Base-by-base conservation (phyloP, 768 basidiomycete species). In the Lyophyllum semitale region DNA sequence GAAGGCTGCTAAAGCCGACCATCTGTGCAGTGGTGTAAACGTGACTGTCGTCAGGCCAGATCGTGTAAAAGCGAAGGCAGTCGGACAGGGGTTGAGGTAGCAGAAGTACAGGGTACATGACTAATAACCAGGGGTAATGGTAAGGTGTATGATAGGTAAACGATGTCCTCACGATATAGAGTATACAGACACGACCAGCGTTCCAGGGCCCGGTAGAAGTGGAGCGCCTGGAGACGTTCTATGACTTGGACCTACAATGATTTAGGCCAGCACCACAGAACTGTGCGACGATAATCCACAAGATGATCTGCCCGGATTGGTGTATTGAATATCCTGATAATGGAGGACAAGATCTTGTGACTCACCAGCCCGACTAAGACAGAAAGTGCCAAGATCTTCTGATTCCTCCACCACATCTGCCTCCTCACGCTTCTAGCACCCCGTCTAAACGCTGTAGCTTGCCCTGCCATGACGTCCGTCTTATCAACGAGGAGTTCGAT, bases 401-500 rank as follows among this genome's bases (percentile, higher is more conserved):
- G 84, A 60, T 89, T 93, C 73, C 83, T 84, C 92, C 92, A 94
- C 88, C 91, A 93, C 89, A 93, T 92, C 68, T 92, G 84, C 54
- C 91, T 77, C 37, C 93, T 75, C 20, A 88, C 87, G n/a, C 79
- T 85, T 40, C 93, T 77, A 15, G 95, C 95, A 6, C 95, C 95
- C 48, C 95, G 76, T 43, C 93, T 76, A 75, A 99, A 99, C 7
- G 93, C 93, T 3, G 91, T 92, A 4, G 96, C 94, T 71, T 98
- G 95, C 9, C 87, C 89, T 7, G 92, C 90, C 87, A 99, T 92
- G 51, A 81, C 89, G 67, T 98, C 95, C 26, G 97, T 99, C 80
- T 97, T 97, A 76, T 98, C 94, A 27, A 98, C 91, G 48, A 99
- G 81, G 17, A 98, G 79, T 69, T 98, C 96, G 61, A 99, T 93